Percentiles rank a stretch among this genome's conserved stretches.
phyloP scores from a whole-genome alignment of 2,329 filamentous ascomycete species.

The Ophiocordyceps camponoti-leonardi region DNA sequence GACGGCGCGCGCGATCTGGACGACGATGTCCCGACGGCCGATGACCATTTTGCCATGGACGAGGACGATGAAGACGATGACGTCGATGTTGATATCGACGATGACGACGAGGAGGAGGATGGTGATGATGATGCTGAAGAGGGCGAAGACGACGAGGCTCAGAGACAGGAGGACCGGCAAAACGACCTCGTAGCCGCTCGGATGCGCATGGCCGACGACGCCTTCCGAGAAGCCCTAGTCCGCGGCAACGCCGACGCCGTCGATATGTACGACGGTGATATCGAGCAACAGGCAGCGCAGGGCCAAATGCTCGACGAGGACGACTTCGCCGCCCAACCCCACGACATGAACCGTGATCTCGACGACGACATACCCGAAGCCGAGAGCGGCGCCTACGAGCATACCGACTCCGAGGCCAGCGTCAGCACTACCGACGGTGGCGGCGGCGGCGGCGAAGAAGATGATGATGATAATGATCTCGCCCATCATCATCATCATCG shows the following conservation, averaged over 20 bases:
- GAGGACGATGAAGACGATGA: too few relatives aligned
- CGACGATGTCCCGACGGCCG: constrained; percentile 55
- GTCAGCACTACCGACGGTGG: constrained; percentile 31
- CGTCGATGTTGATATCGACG: constrained; percentile 22
- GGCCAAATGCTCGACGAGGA: constrained; percentile 48
- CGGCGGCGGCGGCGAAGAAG: constrained; percentile 18
- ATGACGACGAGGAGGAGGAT: constrained; percentile 21
- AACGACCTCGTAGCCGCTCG: constrained; percentile 30
- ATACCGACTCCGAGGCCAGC: constrained; percentile 59
- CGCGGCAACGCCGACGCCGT: constrained; percentile 29
- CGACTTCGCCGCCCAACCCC: constrained; percentile 25
- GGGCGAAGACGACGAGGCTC: constrained; percentile 23
- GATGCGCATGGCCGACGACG: constrained; percentile 41
- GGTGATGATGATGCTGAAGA: constrained; percentile 22
- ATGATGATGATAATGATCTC: constrained; percentile 5
- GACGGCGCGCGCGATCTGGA: constrained; percentile 46
- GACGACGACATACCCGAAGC: constrained; percentile 56
- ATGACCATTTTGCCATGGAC: constrained; percentile 31
- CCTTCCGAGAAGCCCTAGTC: constrained; percentile 40
- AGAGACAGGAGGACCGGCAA: constrained; percentile 24
- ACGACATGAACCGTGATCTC: constrained; percentile 48
- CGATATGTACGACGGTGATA: constrained; percentile 32
- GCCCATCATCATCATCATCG: constrained; percentile 8
- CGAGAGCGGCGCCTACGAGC: constrained; percentile 50
- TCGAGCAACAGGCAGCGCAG: constrained; percentile 32